Base-by-base conservation (phyloP, 2,329 filamentous ascomycete genomes). In the Aspergillus japonicus region DNA sequence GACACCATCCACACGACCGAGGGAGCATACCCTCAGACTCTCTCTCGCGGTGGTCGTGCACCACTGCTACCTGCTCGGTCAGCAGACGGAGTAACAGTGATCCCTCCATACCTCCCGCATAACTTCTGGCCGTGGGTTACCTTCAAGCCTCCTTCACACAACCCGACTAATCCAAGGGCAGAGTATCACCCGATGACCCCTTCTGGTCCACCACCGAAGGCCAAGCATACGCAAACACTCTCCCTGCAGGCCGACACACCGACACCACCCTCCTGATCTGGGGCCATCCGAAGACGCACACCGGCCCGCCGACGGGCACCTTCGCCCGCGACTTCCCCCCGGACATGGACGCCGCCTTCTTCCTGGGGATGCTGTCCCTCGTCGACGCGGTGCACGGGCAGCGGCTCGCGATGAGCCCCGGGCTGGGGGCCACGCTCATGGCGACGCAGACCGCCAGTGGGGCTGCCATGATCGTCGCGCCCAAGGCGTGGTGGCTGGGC, bases 321-420 rank as follows among this genome's bases (percentile, higher is more conserved):
- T 44, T 60, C 16, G 4, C 26, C 1, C 51, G 54, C 10, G 58
- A 60, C 47, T 60, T 60, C 3, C 54, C 58, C 6, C 54, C 58
- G 0, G 58, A 60, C n/a, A 57, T 60, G 50, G 58, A 60, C 23
- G 50, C 50, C 7, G 54, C 58, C 5, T 60, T 57, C 24, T 60
- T 60, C 47, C 54, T 60, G 7, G 58, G 44, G 2, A 26, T 60
- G 2, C 47, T 60, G 3, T 42, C 42, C 2, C 47, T 57, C 8
- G 54, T 57, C 3, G 58, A 60, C 21, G 58, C 58, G 6, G 12
- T 60, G 19, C 14, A 50, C 14, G 26, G 50, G 2, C 31, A 49
- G 8, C 54, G 58, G 8, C 7, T 57, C 12, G 26, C 44, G 4
- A 60, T 60, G 58, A 55, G 26, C 1, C 31, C 47, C 7, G 29